A percentile compares a stretch with the other conserved stretches of the same genome.
These are phyloP conservation scores for Aspergillus caelatus DNA, from an alignment of 2,329 filamentous ascomycete genomes.

Conservation along the genomic window DNA sequence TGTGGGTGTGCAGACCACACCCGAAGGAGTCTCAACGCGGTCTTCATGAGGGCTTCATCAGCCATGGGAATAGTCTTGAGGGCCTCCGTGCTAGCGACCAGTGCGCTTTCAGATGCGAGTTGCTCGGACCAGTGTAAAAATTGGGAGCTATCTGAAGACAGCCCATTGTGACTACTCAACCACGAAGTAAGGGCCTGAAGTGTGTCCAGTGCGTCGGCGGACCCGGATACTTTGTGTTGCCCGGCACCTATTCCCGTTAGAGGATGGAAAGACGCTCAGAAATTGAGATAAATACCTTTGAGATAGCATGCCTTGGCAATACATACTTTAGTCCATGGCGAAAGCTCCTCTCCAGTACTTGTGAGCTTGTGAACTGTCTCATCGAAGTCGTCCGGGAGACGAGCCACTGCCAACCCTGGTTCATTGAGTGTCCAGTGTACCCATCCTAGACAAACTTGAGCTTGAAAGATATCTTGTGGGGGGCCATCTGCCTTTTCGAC, in stretches of 20 bases:
- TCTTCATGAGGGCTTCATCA: constrained; percentile 32
- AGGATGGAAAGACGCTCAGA: constrained; percentile 3
- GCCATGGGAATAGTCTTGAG: constrained; percentile 22
- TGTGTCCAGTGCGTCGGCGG: constrained; percentile 64
- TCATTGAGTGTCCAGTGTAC: constrained; percentile 78
- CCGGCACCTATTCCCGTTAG: constrained; percentile 44
- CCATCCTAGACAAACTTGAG: constrained; percentile 81
- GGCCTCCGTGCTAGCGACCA: constrained; percentile 63
- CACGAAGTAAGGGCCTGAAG: constrained; percentile 69
- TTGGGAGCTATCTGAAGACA: constrained; percentile 60
- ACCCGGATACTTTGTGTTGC: constrained; percentile 45
- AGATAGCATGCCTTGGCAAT: constrained; percentile 78
- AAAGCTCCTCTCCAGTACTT: constrained; percentile 54
- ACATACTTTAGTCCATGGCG: constrained; percentile 81
- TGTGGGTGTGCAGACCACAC: constrained; percentile 45
- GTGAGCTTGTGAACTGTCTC: constrained; percentile 58
- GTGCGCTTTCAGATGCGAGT: constrained; percentile 73
- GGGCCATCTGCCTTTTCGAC: constrained; percentile 61
- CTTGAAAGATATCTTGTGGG: constrained; percentile 69
- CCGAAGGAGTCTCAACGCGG: constrained; percentile 53
- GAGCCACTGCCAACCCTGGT: constrained; percentile 62
- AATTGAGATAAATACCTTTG: constrained; percentile 59
- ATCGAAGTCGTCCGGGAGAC: constrained; percentile 66
- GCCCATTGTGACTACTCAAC: constrained; percentile 47
- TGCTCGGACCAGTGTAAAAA: constrained; percentile 78